Evolutionary conservation across 306 rosid species (phyloP).

Genomic region (Styphnolobium japonicum): DNA sequence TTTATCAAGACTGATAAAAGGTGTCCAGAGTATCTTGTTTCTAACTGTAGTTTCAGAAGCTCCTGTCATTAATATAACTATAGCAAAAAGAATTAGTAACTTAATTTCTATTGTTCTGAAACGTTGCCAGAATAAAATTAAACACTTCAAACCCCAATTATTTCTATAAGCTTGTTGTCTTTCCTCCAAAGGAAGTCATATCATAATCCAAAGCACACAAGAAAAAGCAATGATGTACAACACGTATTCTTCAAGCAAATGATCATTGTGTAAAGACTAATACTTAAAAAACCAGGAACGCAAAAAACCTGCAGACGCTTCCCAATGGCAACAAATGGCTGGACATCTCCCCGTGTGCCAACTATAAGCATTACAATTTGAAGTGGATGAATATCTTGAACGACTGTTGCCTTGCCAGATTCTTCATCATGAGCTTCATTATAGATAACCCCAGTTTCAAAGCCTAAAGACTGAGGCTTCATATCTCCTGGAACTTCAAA

Average conservation of each 20-base stretch:
- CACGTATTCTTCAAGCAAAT: constrained; percentile 4
- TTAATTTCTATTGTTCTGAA: not conserved
- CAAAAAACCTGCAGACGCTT: constrained; percentile 72
- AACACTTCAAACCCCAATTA: constrained; percentile 1
- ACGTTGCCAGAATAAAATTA: not conserved
- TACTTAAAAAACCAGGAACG: constrained; percentile 11
- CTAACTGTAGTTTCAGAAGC: not conserved
- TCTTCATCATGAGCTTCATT: constrained; percentile 26
- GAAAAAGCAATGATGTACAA: not conserved
- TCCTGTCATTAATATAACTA: constrained; percentile 2
- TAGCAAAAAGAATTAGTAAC: not conserved
- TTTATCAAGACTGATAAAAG: not conserved
- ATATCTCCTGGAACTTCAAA: constrained; percentile 62
- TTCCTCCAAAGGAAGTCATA: constrained; percentile 10
- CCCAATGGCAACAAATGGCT: constrained; percentile 93
- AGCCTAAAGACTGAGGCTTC: constrained; percentile 33
- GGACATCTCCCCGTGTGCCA: constrained; percentile 94
- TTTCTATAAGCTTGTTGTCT: not conserved
- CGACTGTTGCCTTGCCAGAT: constrained; percentile 22
- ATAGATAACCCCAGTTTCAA: constrained; percentile 33
- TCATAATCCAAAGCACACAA: constrained; percentile 5
- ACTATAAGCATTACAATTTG: constrained; percentile 95
- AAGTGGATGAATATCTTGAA: constrained; percentile 47
- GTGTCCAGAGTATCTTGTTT: constrained; percentile 23
- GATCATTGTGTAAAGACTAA: not conserved